Evolutionary conservation across 169 alveolate genomes (phyloP), one percentile per base, ranked within the genome.

Genomic region (Neospora caninum): DNA sequence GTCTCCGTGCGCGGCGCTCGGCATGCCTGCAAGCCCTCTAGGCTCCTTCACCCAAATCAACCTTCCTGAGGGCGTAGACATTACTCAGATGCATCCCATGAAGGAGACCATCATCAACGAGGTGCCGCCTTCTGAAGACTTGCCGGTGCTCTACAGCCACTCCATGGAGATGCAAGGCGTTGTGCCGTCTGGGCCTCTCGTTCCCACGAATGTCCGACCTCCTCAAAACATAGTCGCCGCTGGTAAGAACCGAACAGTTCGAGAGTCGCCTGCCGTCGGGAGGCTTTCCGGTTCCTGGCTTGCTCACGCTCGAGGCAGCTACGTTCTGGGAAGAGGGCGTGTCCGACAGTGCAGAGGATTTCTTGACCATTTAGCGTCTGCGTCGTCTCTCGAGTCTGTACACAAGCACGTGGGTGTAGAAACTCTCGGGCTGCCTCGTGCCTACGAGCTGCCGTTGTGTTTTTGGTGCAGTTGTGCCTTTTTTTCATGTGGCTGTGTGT

Each of bases 141-240:
- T 91, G 36, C 94, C 94, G 34, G 69, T 91, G 29, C 36, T 78
- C 25, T 43, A 70, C 13, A 36, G 45, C 53, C 94, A 91, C 78
- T 78, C 94, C 6, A 45, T 87, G 42, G 53, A 87, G 31, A n/a
- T 91, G 25, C 34, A 43, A 39, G 83, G 67, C 16, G 69, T 88
- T 0, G 88, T 70, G 64, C 94, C 94, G 16, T 36, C 82, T 0
- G 94, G 94, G 39, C 91, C 78, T 13, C 94, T 91, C 41, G 78
- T 91, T 58, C 94, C 94, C 45, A 73, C 88, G 18, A 91, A 91
- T 29, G 94, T 91, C 41, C 88, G 94, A 25, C 94, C 94, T 0
- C 94, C 94, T 18, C 94, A 91, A 70, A 67, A 87, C 53, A 86
- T 78, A 10, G 94, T 87, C 13, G 89, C 94, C 18, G 88, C 94